phyloP scores from a whole-genome alignment of 2,329 filamentous ascomycete species.

The Penicillium corylophilum region DNA sequence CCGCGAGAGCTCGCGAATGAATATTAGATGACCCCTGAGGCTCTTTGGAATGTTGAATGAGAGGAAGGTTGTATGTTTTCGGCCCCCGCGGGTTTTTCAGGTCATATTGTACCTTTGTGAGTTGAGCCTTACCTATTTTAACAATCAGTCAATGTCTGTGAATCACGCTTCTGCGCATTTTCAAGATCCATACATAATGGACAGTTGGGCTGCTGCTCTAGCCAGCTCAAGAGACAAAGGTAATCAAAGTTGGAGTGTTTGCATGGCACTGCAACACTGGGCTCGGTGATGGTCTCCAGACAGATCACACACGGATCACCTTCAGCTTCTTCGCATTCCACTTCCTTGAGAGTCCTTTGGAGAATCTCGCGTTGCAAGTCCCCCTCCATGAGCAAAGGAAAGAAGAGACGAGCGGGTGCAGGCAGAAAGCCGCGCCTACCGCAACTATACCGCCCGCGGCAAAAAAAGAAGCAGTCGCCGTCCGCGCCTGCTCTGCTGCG shows the following conservation, averaged over 20 bases:
- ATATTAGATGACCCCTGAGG: constrained; percentile 3
- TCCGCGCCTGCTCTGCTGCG: background rate
- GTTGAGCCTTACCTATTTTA: constrained; percentile 49
- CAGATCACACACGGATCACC: constrained; percentile 77
- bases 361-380: constrained; percentile 46
- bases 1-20: constrained; percentile 9
- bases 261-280: constrained; percentile 72
- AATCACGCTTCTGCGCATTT: background rate
- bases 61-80: constrained; percentile 59
- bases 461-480: constrained; percentile 12
- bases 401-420: background rate
- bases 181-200: constrained; percentile 67
- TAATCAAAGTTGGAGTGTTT: constrained; percentile 81
- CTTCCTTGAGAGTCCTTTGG: constrained; percentile 47
- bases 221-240: constrained; percentile 78
- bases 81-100: constrained; percentile 54
- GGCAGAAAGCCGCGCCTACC: background rate
- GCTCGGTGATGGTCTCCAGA: constrained; percentile 70
- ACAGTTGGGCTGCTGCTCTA: constrained; percentile 69
- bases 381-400: constrained; percentile 34
- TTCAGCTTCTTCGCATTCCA: constrained; percentile 35
- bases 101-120: constrained; percentile 65
- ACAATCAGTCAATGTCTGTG: background rate
- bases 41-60: constrained; percentile 18
- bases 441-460: constrained; percentile 14